Evolutionary conservation across 2,329 filamentous ascomycete genomes (phyloP).

Genomic region (Capronia americana): DNA sequence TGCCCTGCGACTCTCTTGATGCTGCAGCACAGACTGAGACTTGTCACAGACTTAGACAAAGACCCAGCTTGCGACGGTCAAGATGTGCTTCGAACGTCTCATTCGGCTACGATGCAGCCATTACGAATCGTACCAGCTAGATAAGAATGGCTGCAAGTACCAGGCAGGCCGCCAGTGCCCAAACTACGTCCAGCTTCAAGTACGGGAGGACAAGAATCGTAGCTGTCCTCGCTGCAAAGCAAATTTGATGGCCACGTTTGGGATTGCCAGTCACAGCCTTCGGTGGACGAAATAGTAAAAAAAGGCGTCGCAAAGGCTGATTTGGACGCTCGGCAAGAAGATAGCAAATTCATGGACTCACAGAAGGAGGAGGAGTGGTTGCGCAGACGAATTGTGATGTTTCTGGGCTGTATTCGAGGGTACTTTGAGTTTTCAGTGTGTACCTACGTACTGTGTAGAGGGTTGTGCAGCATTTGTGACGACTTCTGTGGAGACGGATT

Average conservation of each 20-base stretch:
- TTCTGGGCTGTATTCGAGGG: background rate
- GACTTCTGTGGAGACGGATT: background rate
- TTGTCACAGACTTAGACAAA: background rate
- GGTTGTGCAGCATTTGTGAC: background rate
- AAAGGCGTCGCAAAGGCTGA: background rate
- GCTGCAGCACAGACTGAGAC: background rate
- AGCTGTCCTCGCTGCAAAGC: slow-evolving; percentile 40
- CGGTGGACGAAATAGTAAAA: slow-evolving; percentile 21
- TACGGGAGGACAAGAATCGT: slow-evolving; percentile 38
- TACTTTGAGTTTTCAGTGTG: background rate
- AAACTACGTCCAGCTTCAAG: slow-evolving; percentile 37
- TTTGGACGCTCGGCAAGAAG: background rate
- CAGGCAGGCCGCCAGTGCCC: slow-evolving; percentile 35
- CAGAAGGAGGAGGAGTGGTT: background rate
- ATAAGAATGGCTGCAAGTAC: slow-evolving; percentile 38
- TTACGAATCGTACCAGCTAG: slow-evolving; percentile 39
- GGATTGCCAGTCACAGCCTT: slow-evolving; percentile 39
- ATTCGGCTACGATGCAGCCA: slow-evolving; percentile 38
- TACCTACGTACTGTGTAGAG: background rate
- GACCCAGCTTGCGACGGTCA: slow-evolving; percentile 14
- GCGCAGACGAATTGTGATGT: background rate
- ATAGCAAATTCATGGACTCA: background rate
- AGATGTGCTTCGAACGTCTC: slow-evolving; percentile 41
- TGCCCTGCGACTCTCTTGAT: background rate
- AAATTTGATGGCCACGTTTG: slow-evolving; percentile 35